Evolutionary conservation across 2,329 filamentous ascomycete species (phyloP).

Genomic region (Monilinia aucupariae): DNA sequence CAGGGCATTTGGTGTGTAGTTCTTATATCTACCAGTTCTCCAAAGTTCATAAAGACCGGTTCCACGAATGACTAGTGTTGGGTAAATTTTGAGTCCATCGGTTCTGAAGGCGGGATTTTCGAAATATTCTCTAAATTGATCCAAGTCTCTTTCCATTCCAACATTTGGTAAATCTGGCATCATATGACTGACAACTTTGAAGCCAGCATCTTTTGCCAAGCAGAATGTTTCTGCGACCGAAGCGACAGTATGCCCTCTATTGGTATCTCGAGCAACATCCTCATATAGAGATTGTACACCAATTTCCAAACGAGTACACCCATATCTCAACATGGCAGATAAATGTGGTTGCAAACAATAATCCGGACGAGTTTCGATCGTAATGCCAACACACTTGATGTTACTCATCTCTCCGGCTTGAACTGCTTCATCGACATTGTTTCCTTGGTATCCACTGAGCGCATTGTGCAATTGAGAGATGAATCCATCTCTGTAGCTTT

Average conservation of each 20-base stretch:
- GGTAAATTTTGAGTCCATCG: constrained; percentile 96
- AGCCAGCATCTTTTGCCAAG: constrained; percentile 94
- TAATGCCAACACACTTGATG: constrained; percentile 96
- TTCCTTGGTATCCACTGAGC: constrained; percentile 89
- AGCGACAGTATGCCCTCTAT: constrained; percentile 91
- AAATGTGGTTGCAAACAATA: constrained; percentile 96
- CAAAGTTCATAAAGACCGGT: constrained; percentile 96
- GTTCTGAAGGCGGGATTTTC: constrained; percentile 94
- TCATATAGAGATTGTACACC: constrained; percentile 97
- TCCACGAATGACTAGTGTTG: constrained; percentile 91
- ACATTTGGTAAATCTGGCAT: constrained; percentile 99
- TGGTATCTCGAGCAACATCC: constrained; percentile 96
- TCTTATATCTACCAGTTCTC: constrained; percentile 95
- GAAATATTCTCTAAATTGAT: constrained; percentile 97
- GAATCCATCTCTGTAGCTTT: constrained; percentile 86
- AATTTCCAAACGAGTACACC: constrained; percentile 88
- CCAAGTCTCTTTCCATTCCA: constrained; percentile 94
- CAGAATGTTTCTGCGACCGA: constrained; percentile 95
- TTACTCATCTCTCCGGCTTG: constrained; percentile 93
- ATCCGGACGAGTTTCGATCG: constrained; percentile 93
- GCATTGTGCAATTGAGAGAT: constrained; percentile 96
- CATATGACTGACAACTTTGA: constrained; percentile 99
- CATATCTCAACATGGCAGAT: constrained; percentile 94
- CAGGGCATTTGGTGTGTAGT: constrained; percentile 95
- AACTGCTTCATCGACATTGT: constrained; percentile 92